Conservation (phyloP, 2,329 filamentous ascomycete species). For the Parastagonospora avenae region DNA sequence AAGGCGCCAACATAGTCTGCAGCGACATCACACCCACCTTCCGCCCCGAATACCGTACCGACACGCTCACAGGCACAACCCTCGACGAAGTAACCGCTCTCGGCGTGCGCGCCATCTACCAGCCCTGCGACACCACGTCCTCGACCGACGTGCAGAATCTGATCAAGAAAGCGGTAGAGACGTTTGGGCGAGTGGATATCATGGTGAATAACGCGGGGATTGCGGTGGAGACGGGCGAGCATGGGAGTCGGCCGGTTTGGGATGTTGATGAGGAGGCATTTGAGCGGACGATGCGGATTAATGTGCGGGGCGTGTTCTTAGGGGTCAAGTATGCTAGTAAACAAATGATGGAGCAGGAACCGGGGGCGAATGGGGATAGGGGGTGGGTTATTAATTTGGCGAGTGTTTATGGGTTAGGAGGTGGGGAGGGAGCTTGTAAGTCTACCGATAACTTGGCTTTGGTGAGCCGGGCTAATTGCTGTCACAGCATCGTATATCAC, state of each 20-base stretch:
- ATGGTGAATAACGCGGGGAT: slow-evolving; percentile 56
- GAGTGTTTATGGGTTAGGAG: slow-evolving; percentile 56
- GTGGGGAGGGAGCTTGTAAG: slow-evolving; percentile 29
- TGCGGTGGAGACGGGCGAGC: slow-evolving; percentile 41
- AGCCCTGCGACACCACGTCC: slow-evolving; percentile 51
- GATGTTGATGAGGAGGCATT: slow-evolving; percentile 55
- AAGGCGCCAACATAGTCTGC: slow-evolving; percentile 41
- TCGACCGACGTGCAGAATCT: slow-evolving; percentile 49
- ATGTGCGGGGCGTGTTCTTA: slow-evolving; percentile 48
- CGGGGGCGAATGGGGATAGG: slow-evolving; percentile 40
- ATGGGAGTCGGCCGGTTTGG: slow-evolving; percentile 47
- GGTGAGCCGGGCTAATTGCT: no score
- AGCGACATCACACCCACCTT: slow-evolving; percentile 34
- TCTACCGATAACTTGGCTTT: background rate
- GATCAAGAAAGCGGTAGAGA: slow-evolving; percentile 46
- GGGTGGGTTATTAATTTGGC: slow-evolving; percentile 63
- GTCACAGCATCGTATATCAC: slow-evolving; percentile 47
- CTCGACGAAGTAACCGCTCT: slow-evolving; percentile 37
- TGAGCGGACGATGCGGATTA: slow-evolving; percentile 49
- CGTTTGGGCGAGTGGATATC: slow-evolving; percentile 59
- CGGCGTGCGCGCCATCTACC: slow-evolving; percentile 44
- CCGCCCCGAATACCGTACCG: slow-evolving; percentile 18
- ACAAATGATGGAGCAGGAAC: slow-evolving; percentile 59
- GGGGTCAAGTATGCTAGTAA: slow-evolving; percentile 53
- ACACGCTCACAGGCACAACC: slow-evolving; percentile 23